Conservation (phyloP, 2,329 filamentous ascomycete genomes). For the Sporothrix humicola region DNA sequence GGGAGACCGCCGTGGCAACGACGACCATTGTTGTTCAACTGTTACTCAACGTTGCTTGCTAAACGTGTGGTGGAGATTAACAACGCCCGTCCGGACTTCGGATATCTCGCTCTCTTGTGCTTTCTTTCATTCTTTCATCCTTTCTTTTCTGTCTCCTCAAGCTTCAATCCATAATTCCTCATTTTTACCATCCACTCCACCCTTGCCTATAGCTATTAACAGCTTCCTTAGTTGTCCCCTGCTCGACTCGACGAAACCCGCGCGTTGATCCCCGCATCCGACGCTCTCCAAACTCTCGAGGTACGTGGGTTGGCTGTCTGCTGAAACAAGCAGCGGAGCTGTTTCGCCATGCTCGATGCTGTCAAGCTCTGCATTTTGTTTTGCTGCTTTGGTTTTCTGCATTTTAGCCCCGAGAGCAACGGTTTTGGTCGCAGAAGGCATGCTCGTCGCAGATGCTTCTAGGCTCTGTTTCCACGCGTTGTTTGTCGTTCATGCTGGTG, state of each 20-base stretch:
- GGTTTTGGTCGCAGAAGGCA: background rate
- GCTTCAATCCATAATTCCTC: background rate
- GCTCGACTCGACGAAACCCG: conserved; percentile 5
- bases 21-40: background rate
- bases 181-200: background rate
- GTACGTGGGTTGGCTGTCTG: background rate
- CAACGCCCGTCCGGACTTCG: background rate
- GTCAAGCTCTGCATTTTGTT: background rate
- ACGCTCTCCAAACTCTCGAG: conserved; percentile 13
- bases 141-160: background rate
- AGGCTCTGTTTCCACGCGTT: conserved; percentile 7
- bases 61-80: background rate
- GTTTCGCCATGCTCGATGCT: conserved; percentile 32
- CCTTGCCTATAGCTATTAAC: background rate
- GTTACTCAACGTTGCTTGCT: conserved; percentile 1
- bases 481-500: conserved; percentile 21
- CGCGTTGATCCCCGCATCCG: conserved; percentile 24
- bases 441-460: conserved; percentile 14
- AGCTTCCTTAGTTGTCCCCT: conserved; percentile 2
- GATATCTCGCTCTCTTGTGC: background rate
- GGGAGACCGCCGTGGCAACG: background rate
- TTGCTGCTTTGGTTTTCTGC: background rate
- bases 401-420: background rate
- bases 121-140: background rate
- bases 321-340: conserved; percentile 31